These are phyloP conservation scores for Coemansia sp. DNA, from an alignment of 192 early-diverging fungal genomes.

Conservation along the genomic window DNA sequence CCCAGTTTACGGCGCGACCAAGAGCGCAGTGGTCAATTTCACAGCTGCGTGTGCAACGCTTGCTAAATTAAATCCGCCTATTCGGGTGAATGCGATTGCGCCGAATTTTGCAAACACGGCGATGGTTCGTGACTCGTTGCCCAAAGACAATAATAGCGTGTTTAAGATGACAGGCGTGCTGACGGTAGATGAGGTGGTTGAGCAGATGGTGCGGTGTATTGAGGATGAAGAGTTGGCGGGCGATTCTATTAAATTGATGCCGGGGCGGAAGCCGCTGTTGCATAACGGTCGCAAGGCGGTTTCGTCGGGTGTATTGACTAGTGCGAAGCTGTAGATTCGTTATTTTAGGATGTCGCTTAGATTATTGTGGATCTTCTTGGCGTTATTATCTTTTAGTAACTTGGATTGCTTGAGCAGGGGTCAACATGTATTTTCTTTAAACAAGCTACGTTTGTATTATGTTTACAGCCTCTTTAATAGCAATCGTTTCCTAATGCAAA, in stretches of 20 bases:
- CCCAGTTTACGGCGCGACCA: constrained; percentile 75
- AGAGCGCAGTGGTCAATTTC: constrained; percentile 71
- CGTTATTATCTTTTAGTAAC: background rate
- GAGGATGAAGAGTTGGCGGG: constrained; percentile 59
- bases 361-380: background rate
- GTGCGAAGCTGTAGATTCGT: constrained; percentile 29
- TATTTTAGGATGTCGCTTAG: background rate
- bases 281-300: constrained; percentile 48
- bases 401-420: background rate
- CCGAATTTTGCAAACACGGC: constrained; percentile 60
- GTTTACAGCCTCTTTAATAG: no score
- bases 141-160: constrained; percentile 15
- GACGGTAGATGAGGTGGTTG: constrained; percentile 55
- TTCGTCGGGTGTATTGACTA: constrained; percentile 21
- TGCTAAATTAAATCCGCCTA: constrained; percentile 33
- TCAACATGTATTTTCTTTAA: no score
- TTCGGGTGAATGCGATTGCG: constrained; percentile 66
- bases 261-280: constrained; percentile 26
- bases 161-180: constrained; percentile 32
- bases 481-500: no score
- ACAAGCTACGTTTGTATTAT: no score
- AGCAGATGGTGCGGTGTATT: constrained; percentile 60
- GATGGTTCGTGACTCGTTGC: constrained; percentile 38
- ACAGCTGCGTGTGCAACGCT: constrained; percentile 54
- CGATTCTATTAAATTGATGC: constrained; percentile 51